phyloP scores from a whole-genome alignment of 2,329 filamentous ascomycete genomes.

The Teratosphaeriaceae sp. region DNA sequence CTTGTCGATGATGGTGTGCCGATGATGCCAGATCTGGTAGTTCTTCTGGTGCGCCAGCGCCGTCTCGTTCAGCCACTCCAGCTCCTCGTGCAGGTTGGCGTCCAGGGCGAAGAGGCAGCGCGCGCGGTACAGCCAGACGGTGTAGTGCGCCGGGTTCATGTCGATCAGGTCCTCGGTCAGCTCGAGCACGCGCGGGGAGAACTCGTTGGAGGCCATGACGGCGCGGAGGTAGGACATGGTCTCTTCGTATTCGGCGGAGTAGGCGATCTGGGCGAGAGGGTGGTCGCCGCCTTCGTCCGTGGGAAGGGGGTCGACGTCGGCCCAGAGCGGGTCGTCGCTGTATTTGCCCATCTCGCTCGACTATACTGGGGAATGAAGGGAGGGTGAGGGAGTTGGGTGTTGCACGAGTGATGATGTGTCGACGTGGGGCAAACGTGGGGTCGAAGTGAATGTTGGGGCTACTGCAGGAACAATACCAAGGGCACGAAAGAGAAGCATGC shows the following conservation, averaged over 20 bases:
- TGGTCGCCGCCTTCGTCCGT: constrained; percentile 69
- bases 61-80: constrained; percentile 79
- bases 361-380: not conserved
- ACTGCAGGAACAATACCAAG: constrained; percentile 1
- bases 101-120: constrained; percentile 64
- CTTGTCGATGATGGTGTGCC: constrained; percentile 51
- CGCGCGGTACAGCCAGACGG: constrained; percentile 94
- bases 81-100: constrained; percentile 61
- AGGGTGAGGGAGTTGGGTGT: not conserved
- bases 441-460: too few relatives aligned
- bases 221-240: constrained; percentile 90
- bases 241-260: constrained; percentile 82
- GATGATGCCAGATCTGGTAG: constrained; percentile 90
- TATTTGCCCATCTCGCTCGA: constrained; percentile 39
- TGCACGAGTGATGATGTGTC: not conserved
- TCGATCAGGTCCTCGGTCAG: constrained; percentile 86
- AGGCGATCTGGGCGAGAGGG: constrained; percentile 87
- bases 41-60: constrained; percentile 87
- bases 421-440: too few relatives aligned
- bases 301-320: constrained; percentile 74
- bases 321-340: constrained; percentile 67
- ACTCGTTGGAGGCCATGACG: constrained; percentile 83
- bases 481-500: too few relatives aligned
- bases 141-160: constrained; percentile 96
- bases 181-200: constrained; percentile 67